Base-by-base conservation (phyloP, 257 asterid species). In the Penstemon davidsonii region DNA sequence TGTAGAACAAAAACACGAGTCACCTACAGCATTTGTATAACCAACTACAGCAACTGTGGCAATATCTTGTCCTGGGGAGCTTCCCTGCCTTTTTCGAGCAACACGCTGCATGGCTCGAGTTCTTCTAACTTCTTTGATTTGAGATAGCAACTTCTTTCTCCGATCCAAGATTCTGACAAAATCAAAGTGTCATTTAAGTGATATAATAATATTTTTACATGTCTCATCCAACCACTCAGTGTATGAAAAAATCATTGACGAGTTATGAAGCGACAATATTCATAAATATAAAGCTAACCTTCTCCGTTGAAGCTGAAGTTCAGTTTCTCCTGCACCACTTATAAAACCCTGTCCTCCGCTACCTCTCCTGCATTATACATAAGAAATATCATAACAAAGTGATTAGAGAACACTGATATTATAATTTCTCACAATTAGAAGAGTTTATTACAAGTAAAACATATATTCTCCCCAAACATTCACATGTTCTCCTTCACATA, bases 301-400 rank as follows among this genome's bases (percentile, higher is more conserved):
- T 74, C 90, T 86, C 43, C 96, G 83, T 79, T 94, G 99, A 72
- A 94, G 97, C 80, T 94, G 96, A 81, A 94, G 92, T 82, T 94
- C 99, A 53, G 99, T 88, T 86, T 94, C 99, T 82, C 99, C 99
- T 71, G 99, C 96, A 75, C 99, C 99, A 68, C 99, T 86, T 55
- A 91, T 88, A 74, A 94, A 94, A 69, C 99, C 99, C 68, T 86
- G 95, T 37, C 99, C 99, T 69, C 97, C 97, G 38, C 97, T 88
- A 80, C 96, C 99, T 84, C 97, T 91, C 99, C 99, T 94, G 91
- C 79, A 81, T 80, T 3, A 45, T 59, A 61, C 57, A 71, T 82
- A 69, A 76, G 62, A 74, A 69, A 56, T 33, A 49, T 43, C 55
- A 40, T 62, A 60, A 59, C 36, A 11, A 53, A 57, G 63, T 15